A percentile compares a stretch with the other conserved stretches of the same genome.
phyloP scores from a whole-genome alignment of 1,139 yeast species.

The Pichia sp. region DNA sequence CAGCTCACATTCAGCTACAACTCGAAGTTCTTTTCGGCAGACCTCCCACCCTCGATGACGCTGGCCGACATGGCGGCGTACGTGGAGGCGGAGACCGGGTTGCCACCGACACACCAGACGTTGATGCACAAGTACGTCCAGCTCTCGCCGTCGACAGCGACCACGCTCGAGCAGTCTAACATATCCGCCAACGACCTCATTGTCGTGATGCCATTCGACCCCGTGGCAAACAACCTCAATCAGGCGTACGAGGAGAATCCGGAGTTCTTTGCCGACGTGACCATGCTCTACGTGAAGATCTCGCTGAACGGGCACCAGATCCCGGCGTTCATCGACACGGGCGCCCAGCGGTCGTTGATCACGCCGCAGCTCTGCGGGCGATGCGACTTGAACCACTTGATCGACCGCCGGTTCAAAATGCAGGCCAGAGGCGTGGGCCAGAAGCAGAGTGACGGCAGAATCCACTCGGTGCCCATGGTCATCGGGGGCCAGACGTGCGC shows the following conservation, averaged over 20 bases:
- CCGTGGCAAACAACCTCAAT: slow-evolving; percentile 40
- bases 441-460: slow-evolving; percentile 71
- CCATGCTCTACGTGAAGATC: slow-evolving; percentile 76
- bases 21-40: slow-evolving; percentile 7
- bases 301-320: slow-evolving; percentile 75
- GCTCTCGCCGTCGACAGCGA: slow-evolving; percentile 9
- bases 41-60: slow-evolving; percentile 51
- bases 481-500: slow-evolving; percentile 67
- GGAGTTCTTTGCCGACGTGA: slow-evolving; percentile 74
- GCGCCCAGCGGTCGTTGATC: slow-evolving; percentile 87
- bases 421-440: slow-evolving; percentile 90
- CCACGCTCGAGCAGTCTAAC: slow-evolving; percentile 13
- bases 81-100: slow-evolving; percentile 62
- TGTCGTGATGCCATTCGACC: slow-evolving; percentile 13
- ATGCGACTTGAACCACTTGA: slow-evolving; percentile 64
- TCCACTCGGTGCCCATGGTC: slow-evolving; percentile 84
- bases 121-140: slow-evolving; percentile 11
- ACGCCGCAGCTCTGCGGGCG: slow-evolving; percentile 71
- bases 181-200: slow-evolving; percentile 11
- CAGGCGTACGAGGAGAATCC: slow-evolving; percentile 86
- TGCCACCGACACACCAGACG: slow-evolving; percentile 16
- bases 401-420: slow-evolving; percentile 80
- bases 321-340: slow-evolving; percentile 93
- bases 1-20: slow-evolving; percentile 12
- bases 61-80: slow-evolving; percentile 71